Percentiles rank a stretch among this genome's conserved stretches.
Conservation (phyloP, 441 rosid genomes). For the Populus tomentosa region DNA sequence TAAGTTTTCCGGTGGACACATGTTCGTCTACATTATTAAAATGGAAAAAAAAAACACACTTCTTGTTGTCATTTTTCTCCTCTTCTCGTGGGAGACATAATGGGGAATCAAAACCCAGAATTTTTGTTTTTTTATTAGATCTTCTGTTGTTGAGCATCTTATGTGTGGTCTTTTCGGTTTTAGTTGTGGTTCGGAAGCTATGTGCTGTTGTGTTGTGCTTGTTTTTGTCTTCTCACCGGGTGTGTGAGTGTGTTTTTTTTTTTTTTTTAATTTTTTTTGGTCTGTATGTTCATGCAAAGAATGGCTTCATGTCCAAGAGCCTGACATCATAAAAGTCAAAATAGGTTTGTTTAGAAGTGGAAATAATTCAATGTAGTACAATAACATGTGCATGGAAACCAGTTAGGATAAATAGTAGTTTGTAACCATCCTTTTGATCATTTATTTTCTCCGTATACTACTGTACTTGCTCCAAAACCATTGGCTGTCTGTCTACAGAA, state of each 20-base stretch:
- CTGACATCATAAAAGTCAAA: neutral
- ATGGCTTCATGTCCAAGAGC: neutral
- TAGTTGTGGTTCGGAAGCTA: neutral
- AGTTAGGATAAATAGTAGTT: neutral
- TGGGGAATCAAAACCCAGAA: neutral
- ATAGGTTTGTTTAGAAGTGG: neutral
- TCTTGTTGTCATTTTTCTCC: neutral
- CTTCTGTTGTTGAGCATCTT: neutral
- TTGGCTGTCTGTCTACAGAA: too few species aligned
- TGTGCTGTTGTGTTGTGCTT: neutral
- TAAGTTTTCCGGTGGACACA: neutral
- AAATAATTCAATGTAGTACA: neutral
- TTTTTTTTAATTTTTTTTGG: too few species aligned
- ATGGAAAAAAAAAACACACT: neutral
- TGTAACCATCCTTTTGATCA: neutral
- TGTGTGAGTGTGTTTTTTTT: neutral
- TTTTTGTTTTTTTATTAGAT: neutral
- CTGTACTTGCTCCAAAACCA: too few species aligned
- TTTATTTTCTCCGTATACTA: neutral
- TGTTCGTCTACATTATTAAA: neutral
- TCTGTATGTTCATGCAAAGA: neutral
- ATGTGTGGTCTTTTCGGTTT: neutral
- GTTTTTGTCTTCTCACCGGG: neutral
- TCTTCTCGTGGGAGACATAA: neutral
- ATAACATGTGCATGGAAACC: neutral